Base-by-base conservation (phyloP, 1,139 yeast species). In the Sugiyamaella pinicola region DNA sequence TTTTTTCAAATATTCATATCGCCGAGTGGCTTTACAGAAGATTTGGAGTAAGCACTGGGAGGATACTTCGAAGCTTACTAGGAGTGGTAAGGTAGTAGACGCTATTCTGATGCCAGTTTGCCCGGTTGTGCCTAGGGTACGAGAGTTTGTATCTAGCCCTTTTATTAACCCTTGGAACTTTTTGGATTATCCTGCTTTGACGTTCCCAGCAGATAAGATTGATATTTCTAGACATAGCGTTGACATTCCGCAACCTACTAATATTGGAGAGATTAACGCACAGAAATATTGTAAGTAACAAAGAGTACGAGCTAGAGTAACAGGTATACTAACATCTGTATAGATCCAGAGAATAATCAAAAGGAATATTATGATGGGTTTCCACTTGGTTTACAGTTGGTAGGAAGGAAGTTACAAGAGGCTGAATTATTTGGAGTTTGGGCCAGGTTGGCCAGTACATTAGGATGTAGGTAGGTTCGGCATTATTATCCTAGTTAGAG, bases 11-110 rank as follows among this genome's bases (percentile, higher is more conserved):
- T 64, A 63, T 48, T 71, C 74, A 12, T 42, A 46, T 15, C 31
- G 69, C 57, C 77, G 57, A 67, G 77, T 13, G 74, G 82, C 62
- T 74, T 78, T 53, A 75, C 84, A 55, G 88, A 85, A 65, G 78
- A 82, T 39, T 7, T 62, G 65, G 65, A 52, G 49, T 13, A 50
- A 53, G 15, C 55, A 61, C 49, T 62, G 63, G 66, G 54, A 52
- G 19, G 43, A 48, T 2, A 65, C 74, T 2, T 53, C 59, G 0
- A 19, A 48, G 2, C 13, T 47, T 26, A 70, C 75, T 6, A 47
- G 47, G 18, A 64, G 68, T 28, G 72, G 72, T 2, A 57, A 61
- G 49, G 69, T 68, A 13, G 62, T 74, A 10, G 78, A 74, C 56
- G 73, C 71, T 42, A 52, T 71, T 18, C 62, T 74, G 9, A 55